Conservation (phyloP, 306 rosid genomes). For the Castanea crenata region DNA sequence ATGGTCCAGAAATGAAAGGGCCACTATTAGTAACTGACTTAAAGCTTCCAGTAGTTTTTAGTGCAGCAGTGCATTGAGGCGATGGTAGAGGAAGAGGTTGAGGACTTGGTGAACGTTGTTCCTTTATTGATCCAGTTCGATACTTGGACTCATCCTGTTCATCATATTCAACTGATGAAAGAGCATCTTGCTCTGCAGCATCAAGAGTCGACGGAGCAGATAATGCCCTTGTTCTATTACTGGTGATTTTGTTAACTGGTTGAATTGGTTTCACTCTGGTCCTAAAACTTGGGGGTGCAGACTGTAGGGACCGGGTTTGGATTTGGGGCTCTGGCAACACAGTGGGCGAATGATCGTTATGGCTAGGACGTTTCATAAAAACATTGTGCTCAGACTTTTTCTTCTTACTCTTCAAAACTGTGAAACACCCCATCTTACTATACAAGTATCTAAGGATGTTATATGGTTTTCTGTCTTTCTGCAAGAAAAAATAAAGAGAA, state of each 20-base stretch:
- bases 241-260: slow-evolving; percentile 41
- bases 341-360: slow-evolving; percentile 56
- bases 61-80: slow-evolving; percentile 46
- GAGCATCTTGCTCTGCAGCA: slow-evolving; percentile 81
- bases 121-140: slow-evolving; percentile 56
- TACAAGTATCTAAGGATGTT: slow-evolving; percentile 23
- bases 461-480: slow-evolving; percentile 34
- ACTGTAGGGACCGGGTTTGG: slow-evolving; percentile 67
- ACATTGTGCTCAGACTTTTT: slow-evolving; percentile 60
- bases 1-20: slow-evolving; percentile 73
- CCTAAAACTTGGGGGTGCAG: slow-evolving; percentile 98
- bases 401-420: slow-evolving; percentile 85
- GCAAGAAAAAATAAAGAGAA: slow-evolving; percentile 28
- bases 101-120: slow-evolving; percentile 60
- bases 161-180: slow-evolving; percentile 59
- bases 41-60: slow-evolving; percentile 73
- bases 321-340: slow-evolving; percentile 76
- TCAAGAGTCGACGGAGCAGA: slow-evolving; percentile 97
- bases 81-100: slow-evolving; percentile 99
- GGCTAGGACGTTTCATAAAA: slow-evolving; percentile 41
- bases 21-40: slow-evolving; percentile 67
- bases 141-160: slow-evolving; percentile 71
- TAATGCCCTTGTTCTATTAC: slow-evolving; percentile 60
- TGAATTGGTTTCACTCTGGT: slow-evolving; percentile 85
- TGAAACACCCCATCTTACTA: slow-evolving; percentile 82